Base-by-base conservation (phyloP, 164 flowering plant species). In the Taxillus chinensis region DNA sequence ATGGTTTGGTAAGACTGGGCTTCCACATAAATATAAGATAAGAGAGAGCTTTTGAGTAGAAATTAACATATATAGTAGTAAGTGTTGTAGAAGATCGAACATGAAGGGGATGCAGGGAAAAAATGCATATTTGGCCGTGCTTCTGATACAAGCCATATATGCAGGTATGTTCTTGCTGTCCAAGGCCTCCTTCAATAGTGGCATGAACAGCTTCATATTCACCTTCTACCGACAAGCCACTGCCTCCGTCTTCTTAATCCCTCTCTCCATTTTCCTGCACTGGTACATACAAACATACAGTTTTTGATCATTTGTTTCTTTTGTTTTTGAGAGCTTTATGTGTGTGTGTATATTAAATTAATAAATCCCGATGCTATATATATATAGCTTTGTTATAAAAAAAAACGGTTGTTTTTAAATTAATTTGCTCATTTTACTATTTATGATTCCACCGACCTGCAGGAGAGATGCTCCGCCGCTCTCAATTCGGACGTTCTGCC, bases 201-300 rank as follows among this genome's bases (percentile, higher is more conserved):
- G 92, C 2, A 80, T 84, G 84, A 84, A 79, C 72, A 74, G 60
- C 41, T 84, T 68, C 66, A 67, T 86, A 39, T 82, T 86, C 60
- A 68, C 77, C 42, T 84, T 81, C 73, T 86, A 86, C 52, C 70
- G 92, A 64, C 92, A 86, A 55, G 84, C 85, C 50, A 66, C 69
- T 27, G 87, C 81, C 1, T 70, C 86, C 40, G 15, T 82, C 12
- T 74, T 84, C 74, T 66, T 86, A 16, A 61, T 59, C 39, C 92
- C 92, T 62, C 43, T 84, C 7, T 77, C 92, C 53, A 0, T 79
- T 1, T 65, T 66, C 61, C 57, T 75, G 49, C 81, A 81, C 64
- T 43, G 92, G 92, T 86, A 78, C 2, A 4, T n/a, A 7, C 15
- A 27, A 27, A 27, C 27, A 2, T 27, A 27, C 27, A 27, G 7